Base-by-base conservation (phyloP, 257 asterid genomes). In the Nicotiana tomentosiformis region DNA sequence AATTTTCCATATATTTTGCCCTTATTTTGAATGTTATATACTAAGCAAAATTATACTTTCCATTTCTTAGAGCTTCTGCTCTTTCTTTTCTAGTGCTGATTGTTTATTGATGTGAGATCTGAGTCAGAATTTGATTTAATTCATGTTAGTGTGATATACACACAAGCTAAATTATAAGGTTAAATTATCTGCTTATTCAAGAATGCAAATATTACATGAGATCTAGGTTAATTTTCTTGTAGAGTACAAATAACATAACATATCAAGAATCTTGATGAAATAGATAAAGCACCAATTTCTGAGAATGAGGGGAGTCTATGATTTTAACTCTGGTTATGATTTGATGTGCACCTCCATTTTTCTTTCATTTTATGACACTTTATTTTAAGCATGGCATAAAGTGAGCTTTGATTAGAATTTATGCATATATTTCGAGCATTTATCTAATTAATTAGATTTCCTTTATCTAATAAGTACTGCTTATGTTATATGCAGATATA, bases 321-420 rank as follows among this genome's bases (percentile, higher is more conserved):
- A 74, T 74, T 74, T 20, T 46, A 3, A 49, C 60, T 74, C 49
- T 74, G 43, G 64, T 74, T 55, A 30, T 74, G 80, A 74, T 74
- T 46, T 74, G 80, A 74, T 74, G 43, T 74, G 62, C 80, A 74
- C 62, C 62, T 74, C 26, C 80, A 74, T 7, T 49, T 46, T 14
- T 74, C 26, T 23, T 49, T 26, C 80, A 74, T 74, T 49, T 74
- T 49, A 14, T 49, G 43, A 23, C 53, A 46, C 79, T 74, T 74
- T 74, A 15, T 49, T 70, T 37, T 68, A 9, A 68, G 2, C 0
- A 62, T 62, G 15, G 23, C 29, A 20, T 23, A 20, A 35, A 43
- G 49, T 43, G 49, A 10, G 57, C 18, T 53, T 53, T 53, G 57
- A 53, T 53, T 1, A 53, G 18, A 53, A 20, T 20, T 20, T 20